Conservation (phyloP, 257 asterid species). For the Jacaranda mimosifolia region DNA sequence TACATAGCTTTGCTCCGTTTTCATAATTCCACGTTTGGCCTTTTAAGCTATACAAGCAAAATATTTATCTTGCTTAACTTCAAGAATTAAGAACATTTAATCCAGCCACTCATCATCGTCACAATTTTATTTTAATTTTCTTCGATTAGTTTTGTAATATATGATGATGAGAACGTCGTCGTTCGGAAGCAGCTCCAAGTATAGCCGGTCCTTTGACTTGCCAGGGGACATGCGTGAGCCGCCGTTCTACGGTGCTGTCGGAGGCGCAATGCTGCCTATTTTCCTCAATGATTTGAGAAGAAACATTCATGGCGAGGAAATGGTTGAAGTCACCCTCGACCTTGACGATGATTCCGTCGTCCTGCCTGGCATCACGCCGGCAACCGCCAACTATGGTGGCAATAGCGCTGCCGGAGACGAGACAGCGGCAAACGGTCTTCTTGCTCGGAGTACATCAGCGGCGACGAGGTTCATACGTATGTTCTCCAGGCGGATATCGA, state of each 20-base stretch:
- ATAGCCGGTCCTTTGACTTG: slow-evolving; percentile 49
- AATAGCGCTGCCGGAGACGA: not conserved
- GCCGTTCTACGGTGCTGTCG: slow-evolving; percentile 9
- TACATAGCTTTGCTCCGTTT: too few relatives aligned
- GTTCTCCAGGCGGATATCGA: slow-evolving; percentile 49
- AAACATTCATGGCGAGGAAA: slow-evolving; percentile 38
- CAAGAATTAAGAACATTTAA: too few relatives aligned
- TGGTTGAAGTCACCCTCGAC: slow-evolving; percentile 64
- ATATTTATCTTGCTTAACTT: too few relatives aligned
- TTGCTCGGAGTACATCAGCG: slow-evolving; percentile 50
- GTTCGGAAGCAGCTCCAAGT: slow-evolving; percentile 47
- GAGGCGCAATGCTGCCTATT: slow-evolving; percentile 72
- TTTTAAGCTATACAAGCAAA: too few relatives aligned
- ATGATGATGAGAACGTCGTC: slow-evolving; percentile 46
- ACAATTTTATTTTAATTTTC: too few relatives aligned
- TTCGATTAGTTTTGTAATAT: not conserved
- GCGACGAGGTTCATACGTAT: slow-evolving; percentile 50
- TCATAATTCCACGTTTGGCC: too few relatives aligned
- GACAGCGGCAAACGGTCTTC: slow-evolving; percentile 28
- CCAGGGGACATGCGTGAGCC: slow-evolving; percentile 44
- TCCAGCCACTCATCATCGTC: not conserved
- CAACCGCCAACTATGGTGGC: too few relatives aligned
- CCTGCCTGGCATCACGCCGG: too few relatives aligned
- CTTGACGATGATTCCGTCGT: slow-evolving; percentile 50
- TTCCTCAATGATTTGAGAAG: slow-evolving; percentile 62